Percentiles rank a stretch among this genome's conserved stretches.
Evolutionary conservation across 176 grass and related monocot genomes (phyloP).

Genomic region (Hordeum marinum): DNA sequence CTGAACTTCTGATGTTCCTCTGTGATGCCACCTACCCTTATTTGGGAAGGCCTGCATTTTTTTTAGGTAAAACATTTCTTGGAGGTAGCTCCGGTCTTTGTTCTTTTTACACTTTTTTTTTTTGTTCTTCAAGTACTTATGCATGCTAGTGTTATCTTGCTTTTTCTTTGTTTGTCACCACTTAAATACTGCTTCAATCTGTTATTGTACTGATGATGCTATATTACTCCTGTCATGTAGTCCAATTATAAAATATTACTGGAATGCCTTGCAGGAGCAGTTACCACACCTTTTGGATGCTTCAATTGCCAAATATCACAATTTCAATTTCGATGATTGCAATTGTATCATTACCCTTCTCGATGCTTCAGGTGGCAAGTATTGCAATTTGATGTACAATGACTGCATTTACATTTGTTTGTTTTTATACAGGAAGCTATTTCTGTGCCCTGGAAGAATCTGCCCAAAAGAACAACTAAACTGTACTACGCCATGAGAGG

Average conservation of each 20-base stretch:
- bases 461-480: constrained; percentile 65
- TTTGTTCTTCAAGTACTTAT: background rate
- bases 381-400: background rate
- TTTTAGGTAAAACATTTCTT: background rate
- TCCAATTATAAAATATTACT: background rate
- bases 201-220: background rate
- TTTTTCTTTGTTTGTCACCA: background rate
- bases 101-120: background rate
- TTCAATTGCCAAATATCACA: background rate
- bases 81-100: background rate
- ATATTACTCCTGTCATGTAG: background rate
- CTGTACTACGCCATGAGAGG: constrained; percentile 82
- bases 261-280: background rate
- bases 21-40: background rate
- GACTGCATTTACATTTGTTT: background rate
- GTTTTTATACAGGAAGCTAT: constrained; percentile 66
- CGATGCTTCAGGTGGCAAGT: background rate
- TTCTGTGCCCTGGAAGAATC: constrained; percentile 65
- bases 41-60: background rate
- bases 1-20: background rate
- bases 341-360: background rate
- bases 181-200: background rate
- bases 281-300: background rate
- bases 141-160: background rate
- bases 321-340: background rate